Base-by-base conservation (phyloP, 2,329 filamentous ascomycete genomes). In the Ilyonectria destructans region DNA sequence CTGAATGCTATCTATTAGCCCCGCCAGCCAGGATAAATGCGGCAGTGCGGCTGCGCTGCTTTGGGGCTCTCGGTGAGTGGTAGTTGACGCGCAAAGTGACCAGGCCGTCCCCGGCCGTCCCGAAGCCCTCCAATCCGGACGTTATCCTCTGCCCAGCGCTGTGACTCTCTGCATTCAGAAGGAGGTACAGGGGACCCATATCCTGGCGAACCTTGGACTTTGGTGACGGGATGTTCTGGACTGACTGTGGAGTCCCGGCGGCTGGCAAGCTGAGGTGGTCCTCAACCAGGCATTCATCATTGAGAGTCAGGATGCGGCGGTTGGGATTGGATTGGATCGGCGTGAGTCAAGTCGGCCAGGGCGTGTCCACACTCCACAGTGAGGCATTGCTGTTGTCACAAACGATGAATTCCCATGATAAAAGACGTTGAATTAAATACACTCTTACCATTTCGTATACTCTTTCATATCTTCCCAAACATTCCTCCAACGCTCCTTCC, bases 271-370 rank as follows among this genome's bases (percentile, higher is more conserved):
- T 33, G 31, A 33, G 31, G 31, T 10, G 31, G 31, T 33, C 31
- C 9, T n/a, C n/a, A 7, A 43, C 15, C 9, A 43, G 40, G 15
- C 40, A 43, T 43, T 1, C 17, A 40, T 15, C 37, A 40, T 33
- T 9, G 8, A 33, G 31, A 13, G 15, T 40, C 37, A 40, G 15
- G 15, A 33, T 33, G 37, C 6, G 40, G 40, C 2, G 17, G 10
- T 46, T 26, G 31, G 17, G 48, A 10, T 29, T 37, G 52, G 65
- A 55, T 56, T 57, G 49, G 59, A 55, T 70, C 74, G 74, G 74
- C 56, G 73, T 76, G 74, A 76, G 73, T 76, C 74, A 76, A 76
- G 23, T 19, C 51, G 58, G 46, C 54, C 57, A 65, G 23, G 37
- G 62, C 45, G 49, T 63, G 40, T 52, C 51, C 40, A 43, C 51